These are phyloP conservation scores for Globisporangium nagaii DNA, from an alignment of 352 stramenopile genomes.

Conservation along the genomic window DNA sequence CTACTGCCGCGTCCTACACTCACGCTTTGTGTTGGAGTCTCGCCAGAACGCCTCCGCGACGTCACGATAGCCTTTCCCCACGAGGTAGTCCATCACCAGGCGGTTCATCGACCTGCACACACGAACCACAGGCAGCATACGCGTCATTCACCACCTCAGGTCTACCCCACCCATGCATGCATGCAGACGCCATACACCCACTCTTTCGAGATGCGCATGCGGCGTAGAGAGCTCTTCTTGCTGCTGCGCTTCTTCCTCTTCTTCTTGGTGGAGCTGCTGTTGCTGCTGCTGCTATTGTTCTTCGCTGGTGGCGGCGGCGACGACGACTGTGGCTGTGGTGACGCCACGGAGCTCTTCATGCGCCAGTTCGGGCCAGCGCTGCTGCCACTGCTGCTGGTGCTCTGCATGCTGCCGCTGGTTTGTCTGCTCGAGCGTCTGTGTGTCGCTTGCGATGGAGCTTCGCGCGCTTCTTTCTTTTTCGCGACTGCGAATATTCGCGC, in stretches of 20 bases:
- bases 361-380: conserved; percentile 3
- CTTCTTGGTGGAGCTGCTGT: conserved; percentile 1
- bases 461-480: neutral
- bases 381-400: neutral
- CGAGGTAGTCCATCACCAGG: conserved; percentile 79
- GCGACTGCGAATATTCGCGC: conserved; percentile 3
- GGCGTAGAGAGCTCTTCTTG: conserved; percentile 24
- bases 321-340: neutral
- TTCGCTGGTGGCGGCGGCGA: conserved; percentile 8
- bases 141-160: too few relatives aligned
- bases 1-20: too few relatives aligned
- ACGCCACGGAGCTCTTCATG: neutral
- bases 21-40: conserved; percentile 67
- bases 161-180: too few relatives aligned
- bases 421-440: neutral
- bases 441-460: neutral
- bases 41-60: conserved; percentile 71
- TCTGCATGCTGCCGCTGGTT: conserved; percentile 1
- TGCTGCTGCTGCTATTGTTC: conserved; percentile 10
- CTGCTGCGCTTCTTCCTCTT: conserved; percentile 10
- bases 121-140: neutral
- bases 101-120: conserved; percentile 61
- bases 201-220: conserved; percentile 69
- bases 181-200: too few relatives aligned
- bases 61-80: conserved; percentile 71